A percentile compares a stretch with the other conserved stretches of the same genome.
phyloP scores from a whole-genome alignment of 495 filamentous ascomycete species.

The Mytilinidion resinicola region DNA sequence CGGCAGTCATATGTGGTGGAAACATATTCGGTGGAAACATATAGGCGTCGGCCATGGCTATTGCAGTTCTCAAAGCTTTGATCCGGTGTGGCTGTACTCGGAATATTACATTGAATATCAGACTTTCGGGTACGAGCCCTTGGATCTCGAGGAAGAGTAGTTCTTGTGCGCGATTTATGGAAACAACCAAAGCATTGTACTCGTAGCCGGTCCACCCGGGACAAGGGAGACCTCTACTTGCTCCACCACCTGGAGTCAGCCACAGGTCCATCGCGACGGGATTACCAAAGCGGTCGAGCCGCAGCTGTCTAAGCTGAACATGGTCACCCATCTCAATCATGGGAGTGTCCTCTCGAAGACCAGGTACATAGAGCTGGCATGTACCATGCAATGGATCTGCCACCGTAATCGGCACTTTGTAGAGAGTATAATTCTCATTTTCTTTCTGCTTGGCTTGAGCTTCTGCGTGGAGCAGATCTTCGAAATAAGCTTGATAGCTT shows the following conservation, averaged over 20 bases:
- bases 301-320: constrained; percentile 22
- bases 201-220: constrained; percentile 21
- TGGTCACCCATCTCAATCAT: constrained; percentile 23
- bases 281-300: constrained; percentile 8
- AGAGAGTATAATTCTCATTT: constrained; percentile 22
- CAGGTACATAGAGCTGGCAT: constrained; percentile 21
- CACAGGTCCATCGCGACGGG: constrained; percentile 4
- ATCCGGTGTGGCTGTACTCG: constrained; percentile 29
- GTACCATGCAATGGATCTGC: constrained; percentile 2
- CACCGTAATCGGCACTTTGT: constrained; percentile 10
- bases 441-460: constrained; percentile 6
- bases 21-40: no score
- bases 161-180: constrained; percentile 35
- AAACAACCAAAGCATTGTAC: constrained; percentile 35
- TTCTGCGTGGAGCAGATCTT: constrained; percentile 21
- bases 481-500: constrained; percentile 18
- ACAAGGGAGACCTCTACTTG: background rate
- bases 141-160: constrained; percentile 33
- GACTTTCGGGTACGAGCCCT: constrained; percentile 30
- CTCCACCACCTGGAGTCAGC: background rate
- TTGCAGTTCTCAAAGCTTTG: constrained; percentile 26
- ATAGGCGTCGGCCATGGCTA: constrained; percentile 15
- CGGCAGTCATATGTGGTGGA: no score
- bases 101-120: constrained; percentile 39
- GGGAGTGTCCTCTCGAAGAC: constrained; percentile 23